These are phyloP conservation scores for Phialophora macrospora DNA, from an alignment of 2,329 filamentous ascomycete genomes.

Conservation along the genomic window DNA sequence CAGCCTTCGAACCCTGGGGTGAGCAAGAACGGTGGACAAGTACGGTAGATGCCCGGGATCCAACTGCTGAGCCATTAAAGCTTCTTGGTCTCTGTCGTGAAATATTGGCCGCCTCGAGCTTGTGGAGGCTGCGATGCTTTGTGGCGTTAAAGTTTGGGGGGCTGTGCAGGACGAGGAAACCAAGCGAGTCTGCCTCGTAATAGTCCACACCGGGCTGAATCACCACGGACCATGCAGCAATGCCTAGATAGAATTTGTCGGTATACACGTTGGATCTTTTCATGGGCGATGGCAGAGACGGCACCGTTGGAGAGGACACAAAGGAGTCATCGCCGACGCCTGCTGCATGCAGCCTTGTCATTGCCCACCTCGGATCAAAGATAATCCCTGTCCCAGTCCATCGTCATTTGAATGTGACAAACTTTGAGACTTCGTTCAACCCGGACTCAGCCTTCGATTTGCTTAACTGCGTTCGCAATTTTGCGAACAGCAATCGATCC, in stretches of 20 bases:
- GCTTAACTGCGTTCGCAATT: background rate
- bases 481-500: background rate
- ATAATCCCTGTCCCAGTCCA: background rate
- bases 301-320: background rate
- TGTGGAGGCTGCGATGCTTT: background rate
- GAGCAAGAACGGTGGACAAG: background rate
- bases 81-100: background rate
- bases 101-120: background rate
- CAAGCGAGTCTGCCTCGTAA: background rate
- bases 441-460: background rate
- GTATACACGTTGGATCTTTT: background rate
- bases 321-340: background rate
- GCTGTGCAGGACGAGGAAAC: background rate
- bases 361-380: background rate
- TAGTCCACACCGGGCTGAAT: background rate
- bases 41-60: background rate
- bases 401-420: conserved; percentile 1
- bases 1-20: background rate
- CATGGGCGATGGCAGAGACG: background rate
- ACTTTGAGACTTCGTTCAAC: background rate
- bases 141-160: conserved; percentile 4
- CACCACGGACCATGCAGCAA: background rate
- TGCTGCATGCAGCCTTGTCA: background rate
- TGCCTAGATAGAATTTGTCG: background rate
- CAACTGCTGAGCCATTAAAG: background rate